phyloP scores from a whole-genome alignment of 495 filamentous ascomycete genomes.

The Aspergillus nidulans region DNA sequence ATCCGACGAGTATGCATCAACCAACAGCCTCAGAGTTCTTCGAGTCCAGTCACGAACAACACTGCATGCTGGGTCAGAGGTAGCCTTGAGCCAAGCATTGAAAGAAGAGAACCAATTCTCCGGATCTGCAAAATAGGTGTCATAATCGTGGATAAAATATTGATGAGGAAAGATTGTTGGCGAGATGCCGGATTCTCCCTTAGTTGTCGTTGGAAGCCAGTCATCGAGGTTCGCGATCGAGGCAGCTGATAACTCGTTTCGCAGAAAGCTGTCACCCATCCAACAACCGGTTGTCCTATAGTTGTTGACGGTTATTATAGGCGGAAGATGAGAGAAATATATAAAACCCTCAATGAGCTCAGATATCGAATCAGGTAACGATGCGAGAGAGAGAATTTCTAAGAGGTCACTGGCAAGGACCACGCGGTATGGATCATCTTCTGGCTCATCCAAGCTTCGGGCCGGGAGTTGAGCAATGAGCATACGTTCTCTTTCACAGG shows the following conservation, averaged over 20 bases:
- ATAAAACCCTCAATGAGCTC: conserved; percentile 63
- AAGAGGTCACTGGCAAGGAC: conserved; percentile 75
- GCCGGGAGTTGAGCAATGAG: conserved; percentile 54
- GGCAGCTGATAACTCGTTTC: conserved; percentile 37
- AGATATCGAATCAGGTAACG: conserved; percentile 23
- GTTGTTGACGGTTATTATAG: conserved; percentile 22
- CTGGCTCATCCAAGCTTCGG: conserved; percentile 58
- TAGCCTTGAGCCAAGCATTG: conserved; percentile 24
- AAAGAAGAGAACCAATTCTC: conserved; percentile 43
- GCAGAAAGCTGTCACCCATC: conserved; percentile 42
- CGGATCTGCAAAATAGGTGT: conserved; percentile 37
- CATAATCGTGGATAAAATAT: conserved; percentile 30
- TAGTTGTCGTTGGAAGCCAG: conserved; percentile 19
- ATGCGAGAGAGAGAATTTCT: conserved; percentile 55
- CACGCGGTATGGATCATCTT: conserved; percentile 75
- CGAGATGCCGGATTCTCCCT: conserved; percentile 15
- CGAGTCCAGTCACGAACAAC: conserved; percentile 46
- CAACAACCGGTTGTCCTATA: conserved; percentile 27
- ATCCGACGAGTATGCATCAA: conserved; percentile 30
- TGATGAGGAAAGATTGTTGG: conserved; percentile 26
- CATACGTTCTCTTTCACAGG: conserved; percentile 50
- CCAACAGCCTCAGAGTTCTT: conserved; percentile 53
- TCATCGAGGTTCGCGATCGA: conserved; percentile 19
- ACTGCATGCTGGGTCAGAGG: conserved; percentile 10
- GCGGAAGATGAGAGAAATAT: conserved; percentile 66